These are phyloP conservation scores for Teratosphaeria zuluensis DNA, from an alignment of 2,329 filamentous ascomycete species.

Conservation along the genomic window DNA sequence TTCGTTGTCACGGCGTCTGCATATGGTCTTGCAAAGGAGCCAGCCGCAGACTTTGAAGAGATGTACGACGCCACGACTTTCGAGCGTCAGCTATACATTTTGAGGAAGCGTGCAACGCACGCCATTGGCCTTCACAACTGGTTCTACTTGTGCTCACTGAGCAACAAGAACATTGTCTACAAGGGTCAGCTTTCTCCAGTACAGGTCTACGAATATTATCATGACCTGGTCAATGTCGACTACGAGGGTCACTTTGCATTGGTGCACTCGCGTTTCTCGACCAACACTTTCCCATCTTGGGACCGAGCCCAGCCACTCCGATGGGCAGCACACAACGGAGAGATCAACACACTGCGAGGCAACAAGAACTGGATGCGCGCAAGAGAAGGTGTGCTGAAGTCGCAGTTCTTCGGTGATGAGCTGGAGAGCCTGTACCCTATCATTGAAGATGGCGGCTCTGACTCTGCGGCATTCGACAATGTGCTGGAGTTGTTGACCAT, in stretches of 20 bases:
- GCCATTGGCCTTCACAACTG: conserved; percentile 93
- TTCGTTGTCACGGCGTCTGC: conserved; percentile 81
- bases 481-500: conserved; percentile 88
- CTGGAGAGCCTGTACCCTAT: conserved; percentile 86
- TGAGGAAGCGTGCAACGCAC: conserved; percentile 91
- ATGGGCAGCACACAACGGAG: conserved; percentile 97
- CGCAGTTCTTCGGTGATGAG: conserved; percentile 83
- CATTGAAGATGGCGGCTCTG: conserved; percentile 91
- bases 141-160: conserved; percentile 96
- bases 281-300: conserved; percentile 97
- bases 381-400: conserved; percentile 88
- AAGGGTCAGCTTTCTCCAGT: conserved; percentile 91
- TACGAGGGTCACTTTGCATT: conserved; percentile 96
- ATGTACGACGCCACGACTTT: conserved; percentile 78
- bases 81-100: conserved; percentile 85
- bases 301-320: conserved; percentile 91
- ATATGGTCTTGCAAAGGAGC: conserved; percentile 72
- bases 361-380: conserved; percentile 99
- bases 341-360: conserved; percentile 93
- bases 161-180: conserved; percentile 98
- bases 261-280: conserved; percentile 94
- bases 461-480: conserved; percentile 95
- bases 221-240: conserved; percentile 91
- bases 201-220: conserved; percentile 97
- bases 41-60: conserved; percentile 66